Percentiles rank a stretch among this genome's conserved stretches.
These are phyloP conservation scores for Exsudoporus floridanus DNA, from an alignment of 1,284 basidiomycete species.

Conservation along the genomic window DNA sequence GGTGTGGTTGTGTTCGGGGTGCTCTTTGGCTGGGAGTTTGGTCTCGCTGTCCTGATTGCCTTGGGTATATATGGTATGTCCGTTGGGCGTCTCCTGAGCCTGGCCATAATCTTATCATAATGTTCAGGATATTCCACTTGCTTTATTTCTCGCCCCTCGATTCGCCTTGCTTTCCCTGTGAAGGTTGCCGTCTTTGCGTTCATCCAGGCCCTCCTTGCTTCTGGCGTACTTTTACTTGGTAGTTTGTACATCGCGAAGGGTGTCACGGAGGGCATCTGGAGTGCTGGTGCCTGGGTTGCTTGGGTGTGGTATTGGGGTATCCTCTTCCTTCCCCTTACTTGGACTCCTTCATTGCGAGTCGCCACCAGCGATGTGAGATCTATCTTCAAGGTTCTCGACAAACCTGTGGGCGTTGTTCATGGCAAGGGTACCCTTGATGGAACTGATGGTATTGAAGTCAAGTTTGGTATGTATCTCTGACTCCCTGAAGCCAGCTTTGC, in stretches of 20 bases:
- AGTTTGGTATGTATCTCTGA: constrained; percentile 62
- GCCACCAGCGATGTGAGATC: constrained; percentile 15
- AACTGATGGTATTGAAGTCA: constrained; percentile 76
- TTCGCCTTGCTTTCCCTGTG: constrained; percentile 5
- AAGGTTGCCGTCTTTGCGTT: constrained; percentile 62
- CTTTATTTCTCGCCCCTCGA: constrained; percentile 12
- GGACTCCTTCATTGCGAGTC: constrained; percentile 22
- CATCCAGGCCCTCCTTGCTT: constrained; percentile 78
- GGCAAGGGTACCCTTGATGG: constrained; percentile 73
- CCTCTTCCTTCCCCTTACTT: constrained; percentile 27
- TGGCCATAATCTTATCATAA: not conserved
- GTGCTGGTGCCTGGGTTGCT: constrained; percentile 29
- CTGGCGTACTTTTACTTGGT: constrained; percentile 74
- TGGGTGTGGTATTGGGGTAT: constrained; percentile 35
- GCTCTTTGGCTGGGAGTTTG: constrained; percentile 68
- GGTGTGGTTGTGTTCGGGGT: constrained; percentile 66
- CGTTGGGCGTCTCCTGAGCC: not conserved
- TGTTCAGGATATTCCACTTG: constrained; percentile 16
- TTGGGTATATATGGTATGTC: constrained; percentile 72
- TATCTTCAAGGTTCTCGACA: constrained; percentile 70
- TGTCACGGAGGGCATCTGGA: constrained; percentile 32
- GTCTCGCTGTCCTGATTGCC: constrained; percentile 70
- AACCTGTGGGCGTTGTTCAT: constrained; percentile 82
- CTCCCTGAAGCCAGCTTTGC: not conserved
- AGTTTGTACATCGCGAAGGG: constrained; percentile 40